Evolutionary conservation across 768 basidiomycete genomes (phyloP).

Genomic region (Pisolithus microcarpus): DNA sequence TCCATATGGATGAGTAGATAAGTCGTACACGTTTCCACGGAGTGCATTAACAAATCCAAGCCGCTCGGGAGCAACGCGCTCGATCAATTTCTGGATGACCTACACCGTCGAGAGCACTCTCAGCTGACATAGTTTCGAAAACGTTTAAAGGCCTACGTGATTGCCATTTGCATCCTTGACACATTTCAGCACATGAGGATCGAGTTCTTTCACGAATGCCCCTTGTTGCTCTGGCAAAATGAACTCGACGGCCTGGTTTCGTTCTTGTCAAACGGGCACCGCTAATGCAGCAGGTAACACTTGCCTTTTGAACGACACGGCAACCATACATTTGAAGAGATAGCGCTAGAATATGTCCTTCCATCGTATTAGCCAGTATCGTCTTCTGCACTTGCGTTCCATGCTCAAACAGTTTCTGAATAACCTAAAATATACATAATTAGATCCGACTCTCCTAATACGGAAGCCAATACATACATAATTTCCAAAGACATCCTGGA

Average conservation of each 20-base stretch:
- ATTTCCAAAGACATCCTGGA: slow-evolving; percentile 94
- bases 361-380: slow-evolving; percentile 62
- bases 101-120: slow-evolving; percentile 18
- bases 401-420: slow-evolving; percentile 90
- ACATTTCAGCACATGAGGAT: slow-evolving; percentile 73
- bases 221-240: slow-evolving; percentile 73
- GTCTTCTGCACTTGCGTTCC: slow-evolving; percentile 72
- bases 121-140: slow-evolving; percentile 1
- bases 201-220: slow-evolving; percentile 68
- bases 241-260: slow-evolving; percentile 70
- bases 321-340: slow-evolving; percentile 95
- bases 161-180: slow-evolving; percentile 92
- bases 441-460: slow-evolving; percentile 1
- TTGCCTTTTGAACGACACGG: slow-evolving; percentile 88
- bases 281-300: not conserved
- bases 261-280: slow-evolving; percentile 3
- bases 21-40: slow-evolving; percentile 67
- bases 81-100: slow-evolving; percentile 87
- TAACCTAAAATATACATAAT: slow-evolving; percentile 47
- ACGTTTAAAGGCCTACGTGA: slow-evolving; percentile 53
- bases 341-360: slow-evolving; percentile 66
- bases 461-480: slow-evolving; percentile 50
- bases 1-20: slow-evolving; percentile 86
- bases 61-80: slow-evolving; percentile 69
- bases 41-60: slow-evolving; percentile 71